Conservation (phyloP, 192 early-diverging fungal species). For the Coemansia sp. region DNA sequence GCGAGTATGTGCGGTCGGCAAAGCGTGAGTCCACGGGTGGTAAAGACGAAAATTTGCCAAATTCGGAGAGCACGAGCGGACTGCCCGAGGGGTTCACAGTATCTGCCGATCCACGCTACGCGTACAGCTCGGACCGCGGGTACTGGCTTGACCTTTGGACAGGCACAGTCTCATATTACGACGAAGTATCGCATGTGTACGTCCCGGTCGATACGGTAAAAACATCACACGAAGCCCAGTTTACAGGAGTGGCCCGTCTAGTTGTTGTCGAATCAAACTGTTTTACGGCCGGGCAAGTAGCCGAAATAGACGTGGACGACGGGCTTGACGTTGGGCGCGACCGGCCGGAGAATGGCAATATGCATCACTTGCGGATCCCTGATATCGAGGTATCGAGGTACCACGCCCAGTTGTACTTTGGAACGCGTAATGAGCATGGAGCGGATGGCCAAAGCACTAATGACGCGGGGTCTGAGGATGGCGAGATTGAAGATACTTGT, state of each 20-base stretch:
- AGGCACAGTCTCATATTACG: conserved; percentile 57
- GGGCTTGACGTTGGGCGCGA: conserved; percentile 63
- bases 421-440: conserved; percentile 22
- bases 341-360: conserved; percentile 38
- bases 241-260: conserved; percentile 48
- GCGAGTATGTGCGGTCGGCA: background rate
- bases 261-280: conserved; percentile 60
- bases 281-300: conserved; percentile 46
- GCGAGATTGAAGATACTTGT: conserved; percentile 24
- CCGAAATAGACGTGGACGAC: conserved; percentile 58
- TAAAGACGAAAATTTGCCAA: background rate
- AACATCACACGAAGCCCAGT: background rate
- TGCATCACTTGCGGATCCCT: conserved; percentile 58
- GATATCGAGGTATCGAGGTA: conserved; percentile 67
- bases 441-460: background rate
- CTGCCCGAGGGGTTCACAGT: conserved; percentile 33
- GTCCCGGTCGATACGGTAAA: conserved; percentile 31
- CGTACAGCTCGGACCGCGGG: conserved; percentile 47
- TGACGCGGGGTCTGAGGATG: conserved; percentile 35
- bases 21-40: background rate
- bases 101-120: conserved; percentile 48
- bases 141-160: conserved; percentile 60
- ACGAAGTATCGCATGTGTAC: conserved; percentile 54
- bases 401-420: conserved; percentile 61
- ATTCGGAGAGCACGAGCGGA: background rate